Evolutionary conservation across 2,329 filamentous ascomycete species (phyloP), one percentile per base, ranked within the genome.

Genomic region (Neofusicoccum cordaticola): DNA sequence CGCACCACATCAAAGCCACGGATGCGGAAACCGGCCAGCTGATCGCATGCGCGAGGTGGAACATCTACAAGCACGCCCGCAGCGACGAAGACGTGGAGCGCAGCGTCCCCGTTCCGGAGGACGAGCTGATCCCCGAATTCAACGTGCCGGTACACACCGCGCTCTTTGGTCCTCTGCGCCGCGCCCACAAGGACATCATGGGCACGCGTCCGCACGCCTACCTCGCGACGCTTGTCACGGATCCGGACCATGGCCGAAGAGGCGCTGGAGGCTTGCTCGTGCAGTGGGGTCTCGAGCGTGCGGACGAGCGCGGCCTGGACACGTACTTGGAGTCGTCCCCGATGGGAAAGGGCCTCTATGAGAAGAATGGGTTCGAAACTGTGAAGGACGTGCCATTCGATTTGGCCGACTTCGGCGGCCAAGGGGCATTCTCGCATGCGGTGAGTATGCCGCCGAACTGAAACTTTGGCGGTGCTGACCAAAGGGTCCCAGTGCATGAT

Each of bases 281-380:
- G 15, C 42, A 68, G 7, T 76, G 74, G 74, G 75, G 75, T 0
- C 68, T 69, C 11, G 71, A 71, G 22, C 70, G 66, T 44, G 75
- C 74, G 17, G 74, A 78, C 60, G 69, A 73, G 62, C 67, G 57
- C 8, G 72, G 71, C 2, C 68, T 76, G 9, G 71, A 74, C 39
- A 66, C 67, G 0, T 78, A 74, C 68, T 52, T 78, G 17, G 74
- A 76, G 63, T 72, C 74, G 13, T 75, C 70, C 62, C 67, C 66
- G 3, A 74, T 76, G 70, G 75, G 74, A 2, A 69, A 67, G 57
- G 72, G 72, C 3, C 66, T 78, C 66, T 78, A 78, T 69, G 69
- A 69, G 56, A 67, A 70, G 34, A 71, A 68, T 68, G 74, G 74
- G 0, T 78, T 76, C 50, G 66, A 70, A 62, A 42, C 56, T n/a